phyloP scores from a whole-genome alignment of 768 basidiomycete species.

The Leccinum broughii region DNA sequence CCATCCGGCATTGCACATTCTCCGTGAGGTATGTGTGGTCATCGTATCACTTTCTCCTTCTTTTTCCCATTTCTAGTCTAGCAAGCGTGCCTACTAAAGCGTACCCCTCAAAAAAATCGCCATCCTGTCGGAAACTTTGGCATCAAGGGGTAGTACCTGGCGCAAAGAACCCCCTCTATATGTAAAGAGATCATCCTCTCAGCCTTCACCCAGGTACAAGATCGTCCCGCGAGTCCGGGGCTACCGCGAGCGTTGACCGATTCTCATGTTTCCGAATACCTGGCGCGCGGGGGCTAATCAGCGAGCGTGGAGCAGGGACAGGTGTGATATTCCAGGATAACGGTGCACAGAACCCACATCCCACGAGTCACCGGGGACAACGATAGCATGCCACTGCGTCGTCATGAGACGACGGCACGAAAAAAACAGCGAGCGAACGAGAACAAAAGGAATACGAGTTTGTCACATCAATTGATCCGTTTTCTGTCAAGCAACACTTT shows the following conservation, averaged over 20 bases:
- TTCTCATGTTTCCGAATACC: neutral
- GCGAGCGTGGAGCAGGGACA: neutral
- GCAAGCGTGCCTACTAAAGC: neutral
- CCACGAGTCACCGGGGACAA: neutral
- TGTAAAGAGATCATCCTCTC: slow-evolving; percentile 8
- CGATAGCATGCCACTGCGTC: neutral
- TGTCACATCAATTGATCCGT: slow-evolving; percentile 3
- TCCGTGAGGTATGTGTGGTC: neutral
- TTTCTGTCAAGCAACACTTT: neutral
- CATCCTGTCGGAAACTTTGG: slow-evolving; percentile 17
- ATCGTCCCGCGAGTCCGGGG: slow-evolving; percentile 11
- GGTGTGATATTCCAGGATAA: neutral
- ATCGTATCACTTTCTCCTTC: neutral
- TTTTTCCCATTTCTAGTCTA: slow-evolving; percentile 1
- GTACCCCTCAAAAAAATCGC: slow-evolving; percentile 1
- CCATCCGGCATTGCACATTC: neutral
- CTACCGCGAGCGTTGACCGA: neutral
- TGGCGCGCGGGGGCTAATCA: neutral
- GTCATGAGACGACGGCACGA: neutral
- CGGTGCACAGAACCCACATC: neutral
- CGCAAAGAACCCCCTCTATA: neutral
- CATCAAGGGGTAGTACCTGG: neutral
- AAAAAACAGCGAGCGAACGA: neutral
- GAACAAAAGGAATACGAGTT: neutral
- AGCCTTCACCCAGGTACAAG: slow-evolving; percentile 4